Evolutionary conservation across 805 yeast genomes (phyloP).

Genomic region (Jamesozyma jinghongensis): DNA sequence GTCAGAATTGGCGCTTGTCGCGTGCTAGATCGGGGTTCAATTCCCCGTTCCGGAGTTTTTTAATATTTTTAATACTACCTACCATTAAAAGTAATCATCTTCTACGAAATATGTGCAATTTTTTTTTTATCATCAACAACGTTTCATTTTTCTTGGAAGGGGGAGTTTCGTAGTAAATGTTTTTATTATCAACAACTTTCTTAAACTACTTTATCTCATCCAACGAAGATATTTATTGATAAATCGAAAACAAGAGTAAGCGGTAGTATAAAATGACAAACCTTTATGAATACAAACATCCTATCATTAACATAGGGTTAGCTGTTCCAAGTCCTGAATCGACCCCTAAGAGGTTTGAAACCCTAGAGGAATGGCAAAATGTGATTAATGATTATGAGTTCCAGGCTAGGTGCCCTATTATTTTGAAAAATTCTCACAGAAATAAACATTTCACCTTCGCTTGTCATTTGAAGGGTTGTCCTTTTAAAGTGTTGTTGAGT

Average conservation of each 20-base stretch:
- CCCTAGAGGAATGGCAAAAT: slow-evolving; percentile 28
- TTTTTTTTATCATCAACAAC: neutral
- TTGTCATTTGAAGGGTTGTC: slow-evolving; percentile 29
- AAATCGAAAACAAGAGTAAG: too few species aligned
- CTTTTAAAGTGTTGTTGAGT: slow-evolving; percentile 27
- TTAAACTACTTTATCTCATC: slow-evolving; percentile 9
- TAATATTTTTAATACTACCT: neutral
- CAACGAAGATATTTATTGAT: slow-evolving; percentile 8
- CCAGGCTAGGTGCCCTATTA: slow-evolving; percentile 30
- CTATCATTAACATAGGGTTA: slow-evolving; percentile 27
- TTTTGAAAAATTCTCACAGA: slow-evolving; percentile 29
- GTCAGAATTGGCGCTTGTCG: slow-evolving; percentile 2
- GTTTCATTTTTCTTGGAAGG: too few species aligned
- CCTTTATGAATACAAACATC: slow-evolving; percentile 29
- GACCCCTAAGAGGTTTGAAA: slow-evolving; percentile 20
- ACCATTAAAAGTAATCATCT: too few species aligned
- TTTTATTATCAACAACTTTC: too few species aligned
- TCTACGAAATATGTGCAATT: too few species aligned
- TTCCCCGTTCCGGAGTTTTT: neutral
- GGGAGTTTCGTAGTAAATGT: too few species aligned
- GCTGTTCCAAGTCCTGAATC: slow-evolving; percentile 18
- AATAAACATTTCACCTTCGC: slow-evolving; percentile 32
- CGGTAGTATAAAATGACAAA: slow-evolving; percentile 7
- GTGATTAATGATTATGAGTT: slow-evolving; percentile 31
- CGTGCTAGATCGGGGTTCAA: slow-evolving; percentile 3